Evolutionary conservation across 2,329 filamentous ascomycete genomes (phyloP).

Genomic region (Ceratocystis smalleyi): DNA sequence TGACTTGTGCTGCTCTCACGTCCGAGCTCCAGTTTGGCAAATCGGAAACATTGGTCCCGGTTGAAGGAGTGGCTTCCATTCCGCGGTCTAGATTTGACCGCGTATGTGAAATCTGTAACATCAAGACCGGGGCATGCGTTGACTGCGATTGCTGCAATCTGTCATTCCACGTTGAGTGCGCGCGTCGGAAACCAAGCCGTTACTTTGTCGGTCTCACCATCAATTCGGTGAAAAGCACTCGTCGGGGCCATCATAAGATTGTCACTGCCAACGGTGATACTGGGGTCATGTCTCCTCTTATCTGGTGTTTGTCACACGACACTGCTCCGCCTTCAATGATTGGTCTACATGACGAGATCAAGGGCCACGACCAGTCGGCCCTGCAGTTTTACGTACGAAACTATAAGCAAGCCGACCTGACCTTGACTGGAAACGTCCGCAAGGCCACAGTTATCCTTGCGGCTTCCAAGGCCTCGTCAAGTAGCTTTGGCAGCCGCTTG

Average conservation of each 20-base stretch:
- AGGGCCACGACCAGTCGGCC: constrained; percentile 42
- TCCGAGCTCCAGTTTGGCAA: constrained; percentile 87
- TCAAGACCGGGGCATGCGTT: constrained; percentile 60
- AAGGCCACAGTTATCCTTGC: constrained; percentile 65
- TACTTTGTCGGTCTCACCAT: constrained; percentile 84
- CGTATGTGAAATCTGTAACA: constrained; percentile 70
- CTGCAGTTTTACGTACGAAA: constrained; percentile 75
- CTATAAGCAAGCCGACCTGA: constrained; percentile 88
- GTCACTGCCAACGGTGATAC: constrained; percentile 68
- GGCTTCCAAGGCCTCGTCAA: constrained; percentile 26
- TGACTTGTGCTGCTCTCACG: constrained; percentile 81
- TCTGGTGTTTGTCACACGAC: constrained; percentile 88
- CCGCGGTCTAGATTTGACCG: constrained; percentile 57
- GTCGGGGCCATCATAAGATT: constrained; percentile 63
- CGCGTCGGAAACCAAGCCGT: constrained; percentile 50
- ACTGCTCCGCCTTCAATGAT: constrained; percentile 41
- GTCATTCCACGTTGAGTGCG: constrained; percentile 76
- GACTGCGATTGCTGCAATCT: constrained; percentile 59
- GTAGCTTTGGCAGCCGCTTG: constrained; percentile 33
- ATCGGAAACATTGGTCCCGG: constrained; percentile 64
- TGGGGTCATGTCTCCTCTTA: constrained; percentile 65
- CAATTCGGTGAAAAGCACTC: constrained; percentile 72
- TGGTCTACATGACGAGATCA: constrained; percentile 8
- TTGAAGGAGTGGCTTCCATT: constrained; percentile 80
- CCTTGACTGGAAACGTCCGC: constrained; percentile 78